Evolutionary conservation across 2,329 filamentous ascomycete species (phyloP), one percentile per base, ranked within the genome.

Genomic region (Davidsoniella eucalypti): DNA sequence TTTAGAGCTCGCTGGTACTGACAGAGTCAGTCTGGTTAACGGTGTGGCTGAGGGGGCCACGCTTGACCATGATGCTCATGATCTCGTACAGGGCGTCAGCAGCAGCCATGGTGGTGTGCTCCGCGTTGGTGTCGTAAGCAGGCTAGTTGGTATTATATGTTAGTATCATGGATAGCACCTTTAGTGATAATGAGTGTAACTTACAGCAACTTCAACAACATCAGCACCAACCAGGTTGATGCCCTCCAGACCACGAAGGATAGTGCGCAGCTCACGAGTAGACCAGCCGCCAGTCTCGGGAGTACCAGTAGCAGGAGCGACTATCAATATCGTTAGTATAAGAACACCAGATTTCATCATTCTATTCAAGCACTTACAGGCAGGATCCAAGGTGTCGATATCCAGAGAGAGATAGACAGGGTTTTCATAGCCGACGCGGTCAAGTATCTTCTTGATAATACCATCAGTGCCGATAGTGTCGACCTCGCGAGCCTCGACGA

Each of bases 341-440:
- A 33, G 26, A 33, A 33, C 12, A 12, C 42, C 38, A 1, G 16
- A 18, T 26, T 47, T 60, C 29, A 60, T 51, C 1, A 9, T 3
- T 10, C 10, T 39, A 4, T 23, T 23, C 0, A 4, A 12, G 25
- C n/a, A 65, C 72, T 63, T 63, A 78, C 74, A 90, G 4, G 84
- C 84, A 6, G 86, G 84, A 60, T 92, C 85, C 1, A 92, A 68
- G 0, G 83, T 87, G 58, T 92, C 85, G 56, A 92, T 93, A 58
- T 93, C 87, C 44, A 93, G 80, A 5, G 78, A 84, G 29, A 93
- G 66, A 60, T 93, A 93, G 0, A 92, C 83, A 0, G 85, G 85
- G 54, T 78, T 80, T 49, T 72, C 71, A 18, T 79, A 82, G 7
- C 84, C 84, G 16, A 93, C 83, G 21, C 84, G 72, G 3, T 85